A percentile compares a stretch with the other conserved stretches of the same genome.
phyloP scores from a whole-genome alignment of 179 eudicot species.

The Heliamphora pulchella region DNA sequence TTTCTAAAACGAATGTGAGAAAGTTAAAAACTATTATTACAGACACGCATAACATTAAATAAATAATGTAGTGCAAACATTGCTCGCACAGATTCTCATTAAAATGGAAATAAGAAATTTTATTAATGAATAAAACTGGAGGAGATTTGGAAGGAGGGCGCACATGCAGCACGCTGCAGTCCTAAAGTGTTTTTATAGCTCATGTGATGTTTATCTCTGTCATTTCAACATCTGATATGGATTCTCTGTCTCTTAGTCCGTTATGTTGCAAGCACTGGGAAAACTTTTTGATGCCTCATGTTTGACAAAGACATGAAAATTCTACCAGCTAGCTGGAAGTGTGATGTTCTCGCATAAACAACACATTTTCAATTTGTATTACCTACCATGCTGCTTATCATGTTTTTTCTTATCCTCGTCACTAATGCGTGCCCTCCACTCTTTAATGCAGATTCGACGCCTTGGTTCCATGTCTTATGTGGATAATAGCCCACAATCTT shows the following conservation, averaged over 20 bases:
- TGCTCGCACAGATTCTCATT: too few relatives aligned
- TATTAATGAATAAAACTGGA: too few relatives aligned
- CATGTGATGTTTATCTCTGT: neutral
- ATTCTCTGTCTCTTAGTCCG: neutral
- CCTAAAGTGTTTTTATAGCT: neutral
- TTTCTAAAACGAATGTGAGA: too few relatives aligned
- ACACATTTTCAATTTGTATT: neutral
- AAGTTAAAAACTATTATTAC: too few relatives aligned
- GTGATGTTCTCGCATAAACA: neutral
- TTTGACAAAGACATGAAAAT: neutral
- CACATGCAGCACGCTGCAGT: neutral
- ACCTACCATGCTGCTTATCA: neutral
- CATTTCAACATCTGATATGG: neutral
- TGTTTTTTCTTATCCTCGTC: neutral
- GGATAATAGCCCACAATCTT: constrained; percentile 72
- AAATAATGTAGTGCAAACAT: too few relatives aligned
- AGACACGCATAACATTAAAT: too few relatives aligned
- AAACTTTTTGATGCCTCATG: neutral
- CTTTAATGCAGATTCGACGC: constrained; percentile 58
- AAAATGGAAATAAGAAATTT: too few relatives aligned
- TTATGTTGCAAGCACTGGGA: neutral
- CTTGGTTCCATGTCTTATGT: constrained; percentile 43
- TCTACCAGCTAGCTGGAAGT: neutral
- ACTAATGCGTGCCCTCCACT: constrained; percentile 1
- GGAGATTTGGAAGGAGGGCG: too few relatives aligned